A percentile compares a stretch with the other conserved stretches of the same genome.
Evolutionary conservation across 192 early-diverging fungal genomes (phyloP).

Genomic region (Backusella tarrabulga): DNA sequence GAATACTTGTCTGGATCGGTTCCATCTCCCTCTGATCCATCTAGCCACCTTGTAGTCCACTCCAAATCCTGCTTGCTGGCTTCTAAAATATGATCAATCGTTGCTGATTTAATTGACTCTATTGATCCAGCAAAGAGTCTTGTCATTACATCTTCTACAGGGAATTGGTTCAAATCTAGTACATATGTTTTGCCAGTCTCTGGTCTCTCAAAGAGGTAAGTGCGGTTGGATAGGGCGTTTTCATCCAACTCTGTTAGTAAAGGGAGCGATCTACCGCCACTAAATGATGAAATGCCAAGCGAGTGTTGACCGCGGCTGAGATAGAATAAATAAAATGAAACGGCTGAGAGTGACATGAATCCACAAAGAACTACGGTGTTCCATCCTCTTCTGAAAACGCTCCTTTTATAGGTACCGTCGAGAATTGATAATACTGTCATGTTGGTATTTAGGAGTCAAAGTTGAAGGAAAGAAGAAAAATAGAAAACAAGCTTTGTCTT

Average conservation of each 20-base stretch:
- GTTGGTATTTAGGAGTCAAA: background rate
- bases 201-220: background rate
- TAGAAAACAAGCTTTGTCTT: background rate
- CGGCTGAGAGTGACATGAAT: background rate
- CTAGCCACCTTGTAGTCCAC: slow-evolving; percentile 7
- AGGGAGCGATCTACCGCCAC: background rate
- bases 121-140: slow-evolving; percentile 9
- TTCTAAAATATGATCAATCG: background rate
- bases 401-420: background rate
- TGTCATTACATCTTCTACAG: background rate
- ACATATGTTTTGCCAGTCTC: background rate
- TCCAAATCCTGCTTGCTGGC: background rate
- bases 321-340: slow-evolving; percentile 5
- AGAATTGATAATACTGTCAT: slow-evolving; percentile 5
- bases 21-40: background rate
- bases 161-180: background rate
- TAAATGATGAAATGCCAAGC: background rate
- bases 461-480: background rate
- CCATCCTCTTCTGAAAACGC: background rate
- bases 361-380: background rate
- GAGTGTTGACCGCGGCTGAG: background rate
- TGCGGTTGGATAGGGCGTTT: background rate
- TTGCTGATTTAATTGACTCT: slow-evolving; percentile 5
- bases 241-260: background rate
- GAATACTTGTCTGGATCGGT: background rate